Percentiles rank a stretch among this genome's conserved stretches.
phyloP scores from a whole-genome alignment of 805 yeast species.

The Ogataea nonfermentans region DNA sequence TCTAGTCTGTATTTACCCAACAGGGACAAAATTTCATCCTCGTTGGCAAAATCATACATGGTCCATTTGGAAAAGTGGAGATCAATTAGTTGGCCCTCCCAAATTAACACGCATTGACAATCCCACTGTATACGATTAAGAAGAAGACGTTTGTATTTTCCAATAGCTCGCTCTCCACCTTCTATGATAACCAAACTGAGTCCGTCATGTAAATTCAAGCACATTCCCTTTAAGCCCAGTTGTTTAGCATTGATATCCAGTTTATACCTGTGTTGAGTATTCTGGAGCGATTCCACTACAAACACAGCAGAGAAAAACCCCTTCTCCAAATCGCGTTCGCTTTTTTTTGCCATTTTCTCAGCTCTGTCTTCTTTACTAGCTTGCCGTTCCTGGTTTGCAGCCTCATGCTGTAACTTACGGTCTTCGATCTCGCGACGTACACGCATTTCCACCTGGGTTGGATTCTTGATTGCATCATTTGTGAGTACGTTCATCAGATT shows the following conservation, averaged over 20 bases:
- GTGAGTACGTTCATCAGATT: slow-evolving; percentile 87
- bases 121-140: slow-evolving; percentile 67
- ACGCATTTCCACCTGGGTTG: slow-evolving; percentile 76
- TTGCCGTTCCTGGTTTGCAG: slow-evolving; percentile 59
- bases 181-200: slow-evolving; percentile 67
- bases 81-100: slow-evolving; percentile 68
- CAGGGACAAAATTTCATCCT: slow-evolving; percentile 48
- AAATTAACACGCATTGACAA: slow-evolving; percentile 44
- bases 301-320: slow-evolving; percentile 63
- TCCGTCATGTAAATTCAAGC: slow-evolving; percentile 42
- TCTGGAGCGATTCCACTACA: slow-evolving; percentile 48
- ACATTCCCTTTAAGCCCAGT: slow-evolving; percentile 60
- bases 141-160: slow-evolving; percentile 62
- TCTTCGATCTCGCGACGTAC: slow-evolving; percentile 69
- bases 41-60: slow-evolving; percentile 49
- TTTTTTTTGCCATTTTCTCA: slow-evolving; percentile 46
- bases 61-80: slow-evolving; percentile 69
- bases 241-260: slow-evolving; percentile 82
- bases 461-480: slow-evolving; percentile 81
- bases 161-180: slow-evolving; percentile 64
- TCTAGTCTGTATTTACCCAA: slow-evolving; percentile 53
- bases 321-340: slow-evolving; percentile 43
- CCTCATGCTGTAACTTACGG: slow-evolving; percentile 57
- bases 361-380: slow-evolving; percentile 55
- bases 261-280: slow-evolving; percentile 69